Conservation (phyloP, 73 alveolate genomes). For the Paramecium biaurelia region DNA sequence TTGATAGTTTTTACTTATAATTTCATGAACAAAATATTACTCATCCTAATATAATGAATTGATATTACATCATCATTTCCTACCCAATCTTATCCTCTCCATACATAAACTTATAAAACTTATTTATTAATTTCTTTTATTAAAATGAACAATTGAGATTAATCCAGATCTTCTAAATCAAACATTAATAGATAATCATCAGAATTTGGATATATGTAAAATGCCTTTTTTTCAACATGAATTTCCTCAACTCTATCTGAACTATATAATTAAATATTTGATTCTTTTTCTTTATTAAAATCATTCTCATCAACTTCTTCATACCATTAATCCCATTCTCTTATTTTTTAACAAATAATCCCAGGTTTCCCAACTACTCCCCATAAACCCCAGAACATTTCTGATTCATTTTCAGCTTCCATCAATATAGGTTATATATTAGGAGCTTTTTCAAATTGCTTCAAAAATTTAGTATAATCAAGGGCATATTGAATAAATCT, state of each 20-base stretch:
- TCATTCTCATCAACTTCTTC: slow-evolving; percentile 59
- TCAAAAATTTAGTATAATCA: slow-evolving; percentile 58
- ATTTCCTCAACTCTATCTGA: not conserved
- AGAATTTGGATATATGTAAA: not conserved
- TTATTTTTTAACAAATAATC: slow-evolving; percentile 35
- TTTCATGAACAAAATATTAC: not conserved
- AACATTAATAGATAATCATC: not conserved
- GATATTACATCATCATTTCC: slow-evolving; percentile 21
- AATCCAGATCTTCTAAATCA: slow-evolving; percentile 25
- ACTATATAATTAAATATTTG: not conserved
- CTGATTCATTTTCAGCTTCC: slow-evolving; percentile 53
- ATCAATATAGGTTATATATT: not conserved
- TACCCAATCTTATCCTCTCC: slow-evolving; percentile 16
- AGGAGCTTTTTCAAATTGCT: slow-evolving; percentile 61
- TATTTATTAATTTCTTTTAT: not conserved
- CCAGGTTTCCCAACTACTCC: slow-evolving; percentile 7
- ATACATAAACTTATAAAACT: not conserved
- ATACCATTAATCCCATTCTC: slow-evolving; percentile 75
- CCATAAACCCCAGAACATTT: slow-evolving; percentile 66
- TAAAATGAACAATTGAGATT: not conserved
- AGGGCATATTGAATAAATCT: slow-evolving; percentile 53
- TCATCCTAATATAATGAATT: not conserved
- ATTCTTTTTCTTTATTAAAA: not conserved
- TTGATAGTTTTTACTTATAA: not conserved
- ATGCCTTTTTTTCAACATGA: not conserved